Evolutionary conservation across 2,329 filamentous ascomycete genomes (phyloP), one percentile per base, ranked within the genome.

Genomic region (Herpotrichia juniperi): DNA sequence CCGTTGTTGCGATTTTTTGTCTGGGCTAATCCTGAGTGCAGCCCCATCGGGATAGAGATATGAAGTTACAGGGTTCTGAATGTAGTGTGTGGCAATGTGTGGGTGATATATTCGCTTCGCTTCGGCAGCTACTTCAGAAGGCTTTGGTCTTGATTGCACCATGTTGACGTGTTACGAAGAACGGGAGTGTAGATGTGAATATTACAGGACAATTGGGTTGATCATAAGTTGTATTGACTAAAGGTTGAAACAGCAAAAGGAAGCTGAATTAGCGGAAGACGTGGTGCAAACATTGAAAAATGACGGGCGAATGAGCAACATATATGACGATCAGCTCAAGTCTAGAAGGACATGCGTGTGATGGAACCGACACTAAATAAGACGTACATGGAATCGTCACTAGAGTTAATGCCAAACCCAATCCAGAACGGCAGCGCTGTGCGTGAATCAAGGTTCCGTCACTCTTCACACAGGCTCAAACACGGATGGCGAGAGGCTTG

Each of bases 61-160:
- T 2, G 87, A 90, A 59, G 78, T 81, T 4, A 80, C 79, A 77
- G 89, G 63, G 74, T 72, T 50, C 78, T 76, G 52, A 75, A 78
- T 73, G 82, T 85, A 66, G 42, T 83, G 78, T 30, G 79, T 76
- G 64, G 79, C 82, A 62, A 90, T 84, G 56, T 82, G 76, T 14
- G 88, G 87, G 58, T 90, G 87, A 67, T 87, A 89, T 52, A 81
- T 81, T 62, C 80, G 82, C 73, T 90, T 90, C n/a, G 87, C 88
- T 68, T 90, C 87, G 22, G 85, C 83, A 48, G 88, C 88, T 48
- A 91, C 84, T 58, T 91, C 87, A 34, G 87, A 84, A 11, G 85
- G 83, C 72, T 86, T 87, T 40, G 81, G 81, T 72, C 81, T 86
- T 48, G 81, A 78, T 43, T 80, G 78, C 48, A 83, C 81, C 84